These are phyloP conservation scores for Gaultheria prostrata DNA, from an alignment of 148 eudicot genomes.

Conservation along the genomic window DNA sequence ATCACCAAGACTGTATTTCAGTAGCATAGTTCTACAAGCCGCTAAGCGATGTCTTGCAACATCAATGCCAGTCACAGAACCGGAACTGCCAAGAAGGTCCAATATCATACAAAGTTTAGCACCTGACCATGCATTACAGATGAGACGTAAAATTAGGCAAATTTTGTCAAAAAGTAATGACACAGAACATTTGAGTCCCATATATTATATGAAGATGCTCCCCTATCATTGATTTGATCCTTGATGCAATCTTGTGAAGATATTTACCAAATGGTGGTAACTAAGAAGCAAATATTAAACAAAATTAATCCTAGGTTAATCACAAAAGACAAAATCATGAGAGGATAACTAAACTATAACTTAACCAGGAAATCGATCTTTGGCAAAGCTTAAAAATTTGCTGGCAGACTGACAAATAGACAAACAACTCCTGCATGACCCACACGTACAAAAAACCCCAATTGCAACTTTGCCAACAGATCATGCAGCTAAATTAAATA, in stretches of 20 bases:
- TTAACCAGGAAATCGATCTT: not conserved
- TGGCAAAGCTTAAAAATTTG: not conserved
- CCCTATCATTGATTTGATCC: not conserved
- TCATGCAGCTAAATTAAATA: not conserved
- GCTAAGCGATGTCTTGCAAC: constrained; percentile 91
- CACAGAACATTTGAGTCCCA: not conserved
- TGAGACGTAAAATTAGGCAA: not conserved
- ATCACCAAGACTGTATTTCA: constrained; percentile 71
- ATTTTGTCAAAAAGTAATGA: not conserved
- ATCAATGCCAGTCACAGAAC: constrained; percentile 95
- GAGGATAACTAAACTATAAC: not conserved
- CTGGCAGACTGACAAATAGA: not conserved
- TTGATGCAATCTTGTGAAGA: not conserved
- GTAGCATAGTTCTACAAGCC: constrained; percentile 90
- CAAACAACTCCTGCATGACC: not conserved
- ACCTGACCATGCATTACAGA: constrained; percentile 45
- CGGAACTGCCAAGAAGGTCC: constrained; percentile 85
- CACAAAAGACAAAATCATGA: not conserved
- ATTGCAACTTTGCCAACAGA: not conserved
- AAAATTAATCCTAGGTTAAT: not conserved
- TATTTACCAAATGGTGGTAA: not conserved
- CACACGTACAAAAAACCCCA: not conserved
- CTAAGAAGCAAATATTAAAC: not conserved
- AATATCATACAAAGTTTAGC: constrained; percentile 93
- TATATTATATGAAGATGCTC: not conserved